Percentiles rank a stretch among this genome's conserved stretches.
These are phyloP conservation scores for Fusarium sp. DNA, from an alignment of 2,329 filamentous ascomycete genomes.

Conservation along the genomic window DNA sequence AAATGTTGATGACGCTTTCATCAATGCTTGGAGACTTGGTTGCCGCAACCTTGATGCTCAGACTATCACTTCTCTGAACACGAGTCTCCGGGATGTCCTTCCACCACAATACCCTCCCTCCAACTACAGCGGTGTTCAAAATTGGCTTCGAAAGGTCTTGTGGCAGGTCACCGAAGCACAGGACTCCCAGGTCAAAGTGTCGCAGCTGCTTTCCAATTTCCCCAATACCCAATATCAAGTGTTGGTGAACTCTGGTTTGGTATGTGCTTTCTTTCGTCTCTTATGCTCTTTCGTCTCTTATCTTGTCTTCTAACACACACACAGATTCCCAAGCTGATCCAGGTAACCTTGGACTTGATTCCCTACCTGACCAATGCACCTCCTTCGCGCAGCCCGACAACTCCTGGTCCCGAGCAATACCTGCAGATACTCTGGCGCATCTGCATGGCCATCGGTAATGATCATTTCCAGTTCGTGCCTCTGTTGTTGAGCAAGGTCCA, in stretches of 20 bases:
- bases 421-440: slow-evolving; percentile 76
- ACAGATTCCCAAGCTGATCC: slow-evolving; percentile 82
- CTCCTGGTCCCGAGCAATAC: slow-evolving; percentile 76
- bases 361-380: slow-evolving; percentile 78
- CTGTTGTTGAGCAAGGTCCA: slow-evolving; percentile 81
- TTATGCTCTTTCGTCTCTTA: neutral
- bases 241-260: slow-evolving; percentile 78
- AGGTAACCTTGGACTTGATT: slow-evolving; percentile 77
- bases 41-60: slow-evolving; percentile 66
- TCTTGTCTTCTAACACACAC: slow-evolving; percentile 19
- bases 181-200: slow-evolving; percentile 67
- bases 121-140: slow-evolving; percentile 68
- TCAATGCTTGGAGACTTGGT: slow-evolving; percentile 75
- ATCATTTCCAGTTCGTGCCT: slow-evolving; percentile 80
- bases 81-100: neutral
- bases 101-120: slow-evolving; percentile 58
- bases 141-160: slow-evolving; percentile 72
- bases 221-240: slow-evolving; percentile 70
- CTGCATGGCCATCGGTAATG: slow-evolving; percentile 75
- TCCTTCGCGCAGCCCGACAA: slow-evolving; percentile 66
- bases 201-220: slow-evolving; percentile 77
- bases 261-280: slow-evolving; percentile 55
- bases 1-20: slow-evolving; percentile 73
- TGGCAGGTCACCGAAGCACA: slow-evolving; percentile 71
- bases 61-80: slow-evolving; percentile 56